A percentile compares a stretch with the other conserved stretches of the same genome.
Evolutionary conservation across 2,329 filamentous ascomycete genomes (phyloP).

Genomic region (Beauveria sp.): DNA sequence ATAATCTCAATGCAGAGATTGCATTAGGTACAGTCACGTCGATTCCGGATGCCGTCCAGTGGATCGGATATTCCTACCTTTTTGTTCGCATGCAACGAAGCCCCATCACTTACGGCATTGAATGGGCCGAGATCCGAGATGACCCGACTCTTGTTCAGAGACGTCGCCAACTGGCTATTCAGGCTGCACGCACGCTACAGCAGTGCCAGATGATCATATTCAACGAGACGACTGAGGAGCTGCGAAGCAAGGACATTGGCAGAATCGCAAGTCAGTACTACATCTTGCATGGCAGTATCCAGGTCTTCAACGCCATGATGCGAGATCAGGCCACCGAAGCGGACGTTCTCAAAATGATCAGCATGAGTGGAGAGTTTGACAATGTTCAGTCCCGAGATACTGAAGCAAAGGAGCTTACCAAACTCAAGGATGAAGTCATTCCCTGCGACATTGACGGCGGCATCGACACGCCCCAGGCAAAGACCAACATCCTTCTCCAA

Average conservation of each 20-base stretch:
- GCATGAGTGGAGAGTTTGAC: slow-evolving; percentile 95
- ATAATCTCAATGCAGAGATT: slow-evolving; percentile 95
- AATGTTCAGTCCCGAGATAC: slow-evolving; percentile 90
- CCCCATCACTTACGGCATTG: slow-evolving; percentile 87
- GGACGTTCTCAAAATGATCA: slow-evolving; percentile 92
- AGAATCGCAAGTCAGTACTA: slow-evolving; percentile 97
- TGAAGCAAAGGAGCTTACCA: slow-evolving; percentile 79
- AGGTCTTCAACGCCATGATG: slow-evolving; percentile 98
- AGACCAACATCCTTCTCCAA: slow-evolving; percentile 93
- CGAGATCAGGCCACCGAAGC: slow-evolving; percentile 75
- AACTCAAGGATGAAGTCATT: slow-evolving; percentile 61
- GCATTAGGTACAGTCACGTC: slow-evolving; percentile 91
- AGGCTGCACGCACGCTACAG: slow-evolving; percentile 80
- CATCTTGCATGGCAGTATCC: slow-evolving; percentile 84
- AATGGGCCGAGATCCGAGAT: slow-evolving; percentile 83
- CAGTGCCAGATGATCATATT: slow-evolving; percentile 98
- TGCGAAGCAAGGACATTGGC: slow-evolving; percentile 89
- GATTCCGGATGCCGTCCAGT: slow-evolving; percentile 85
- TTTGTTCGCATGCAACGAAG: slow-evolving; percentile 96
- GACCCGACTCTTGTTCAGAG: slow-evolving; percentile 83
- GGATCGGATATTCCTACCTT: slow-evolving; percentile 96
- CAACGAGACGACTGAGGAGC: slow-evolving; percentile 87
- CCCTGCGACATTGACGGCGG: slow-evolving; percentile 74
- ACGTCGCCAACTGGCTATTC: slow-evolving; percentile 75
- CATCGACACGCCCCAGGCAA: slow-evolving; percentile 67